Percentiles rank a stretch among this genome's conserved stretches.
phyloP scores from a whole-genome alignment of 768 basidiomycete genomes.

The Mycena rebaudengoi region DNA sequence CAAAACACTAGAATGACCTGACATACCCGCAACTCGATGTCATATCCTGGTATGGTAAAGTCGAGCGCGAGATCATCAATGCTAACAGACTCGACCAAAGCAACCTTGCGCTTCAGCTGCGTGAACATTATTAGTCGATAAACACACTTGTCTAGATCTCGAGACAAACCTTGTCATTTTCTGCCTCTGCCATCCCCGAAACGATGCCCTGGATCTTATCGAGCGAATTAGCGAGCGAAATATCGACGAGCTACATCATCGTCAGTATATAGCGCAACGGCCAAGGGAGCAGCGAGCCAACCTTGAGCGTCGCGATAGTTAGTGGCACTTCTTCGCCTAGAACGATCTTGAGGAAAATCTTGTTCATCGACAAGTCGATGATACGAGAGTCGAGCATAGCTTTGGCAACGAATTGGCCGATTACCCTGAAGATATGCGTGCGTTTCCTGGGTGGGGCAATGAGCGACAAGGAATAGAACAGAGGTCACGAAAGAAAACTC shows the following conservation, averaged over 20 bases:
- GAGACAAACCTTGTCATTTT: conserved; percentile 62
- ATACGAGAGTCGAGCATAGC: conserved; percentile 97
- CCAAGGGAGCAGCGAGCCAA: conserved; percentile 40
- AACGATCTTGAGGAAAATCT: conserved; percentile 91
- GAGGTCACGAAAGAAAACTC: conserved; percentile 38
- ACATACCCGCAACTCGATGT: conserved; percentile 87
- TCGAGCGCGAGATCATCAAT: conserved; percentile 93
- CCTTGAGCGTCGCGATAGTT: conserved; percentile 84
- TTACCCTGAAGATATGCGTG: conserved; percentile 85
- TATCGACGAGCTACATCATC: conserved; percentile 75
- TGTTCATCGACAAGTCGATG: conserved; percentile 95
- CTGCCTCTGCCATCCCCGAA: conserved; percentile 46
- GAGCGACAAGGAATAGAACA: conserved; percentile 3
- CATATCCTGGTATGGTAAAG: conserved; percentile 96
- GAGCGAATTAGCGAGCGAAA: conserved; percentile 86
- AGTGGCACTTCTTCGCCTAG: conserved; percentile 88
- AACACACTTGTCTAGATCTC: neutral
- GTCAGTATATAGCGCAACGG: conserved; percentile 9
- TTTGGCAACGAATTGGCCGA: conserved; percentile 97
- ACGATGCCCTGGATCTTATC: conserved; percentile 79
- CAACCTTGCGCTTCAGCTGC: conserved; percentile 64
- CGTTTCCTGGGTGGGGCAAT: conserved; percentile 65
- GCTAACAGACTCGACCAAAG: conserved; percentile 66
- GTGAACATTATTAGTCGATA: neutral
- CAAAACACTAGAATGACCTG: neutral